These are phyloP conservation scores for Cladochytrium replicatum DNA, from an alignment of 192 early-diverging fungal genomes.

Conservation along the genomic window DNA sequence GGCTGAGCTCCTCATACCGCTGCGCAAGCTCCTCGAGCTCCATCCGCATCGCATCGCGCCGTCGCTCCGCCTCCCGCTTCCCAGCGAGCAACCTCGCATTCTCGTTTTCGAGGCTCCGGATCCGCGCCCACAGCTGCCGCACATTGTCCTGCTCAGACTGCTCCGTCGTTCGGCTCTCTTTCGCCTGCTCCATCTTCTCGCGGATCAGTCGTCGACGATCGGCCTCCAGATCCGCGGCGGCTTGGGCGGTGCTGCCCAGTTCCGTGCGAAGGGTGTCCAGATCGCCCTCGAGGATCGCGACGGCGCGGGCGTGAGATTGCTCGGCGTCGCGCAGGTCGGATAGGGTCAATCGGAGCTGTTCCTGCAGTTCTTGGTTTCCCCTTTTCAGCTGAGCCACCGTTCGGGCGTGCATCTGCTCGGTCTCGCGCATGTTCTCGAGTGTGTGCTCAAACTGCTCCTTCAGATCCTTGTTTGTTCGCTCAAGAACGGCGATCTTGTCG, in stretches of 20 bases:
- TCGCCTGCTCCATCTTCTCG: constrained; percentile 2
- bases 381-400: constrained; percentile 6
- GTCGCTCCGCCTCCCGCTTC: constrained; percentile 3
- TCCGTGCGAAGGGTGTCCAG: constrained; percentile 26
- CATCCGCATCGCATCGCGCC: background rate
- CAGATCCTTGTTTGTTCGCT: constrained; percentile 7
- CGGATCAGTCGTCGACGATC: constrained; percentile 13
- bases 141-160: constrained; percentile 10
- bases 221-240: constrained; percentile 13
- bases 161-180: constrained; percentile 6
- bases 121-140: background rate
- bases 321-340: constrained; percentile 23
- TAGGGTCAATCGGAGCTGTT: constrained; percentile 15
- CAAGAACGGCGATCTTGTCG: constrained; percentile 8
- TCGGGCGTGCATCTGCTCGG: constrained; percentile 12
- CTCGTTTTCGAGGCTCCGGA: constrained; percentile 6
- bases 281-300: constrained; percentile 21
- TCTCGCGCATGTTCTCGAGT: constrained; percentile 10
- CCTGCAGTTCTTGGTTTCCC: constrained; percentile 15
- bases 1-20: background rate
- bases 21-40: constrained; percentile 6
- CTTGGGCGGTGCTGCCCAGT: constrained; percentile 1
- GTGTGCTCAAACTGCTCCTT: constrained; percentile 11
- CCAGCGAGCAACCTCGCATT: constrained; percentile 2
- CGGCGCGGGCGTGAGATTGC: constrained; percentile 14